Base-by-base conservation (phyloP, 441 rosid species). In the Melastoma candidum region DNA sequence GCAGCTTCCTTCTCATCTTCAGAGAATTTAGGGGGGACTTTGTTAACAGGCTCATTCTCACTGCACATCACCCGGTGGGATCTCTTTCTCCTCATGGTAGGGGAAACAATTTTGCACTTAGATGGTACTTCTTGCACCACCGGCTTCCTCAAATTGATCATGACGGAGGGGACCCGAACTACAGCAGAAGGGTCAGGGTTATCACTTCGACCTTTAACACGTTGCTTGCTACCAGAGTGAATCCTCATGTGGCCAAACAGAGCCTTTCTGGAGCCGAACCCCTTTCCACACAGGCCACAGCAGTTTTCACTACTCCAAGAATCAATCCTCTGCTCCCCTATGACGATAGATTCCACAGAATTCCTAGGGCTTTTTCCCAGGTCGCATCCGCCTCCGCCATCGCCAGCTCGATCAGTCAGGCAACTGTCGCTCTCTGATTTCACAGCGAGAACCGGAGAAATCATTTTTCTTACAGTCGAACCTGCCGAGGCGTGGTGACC, bases 361-460 rank as follows among this genome's bases (percentile, higher is more conserved):
- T 83, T 85, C 74, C 78, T 87, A 45, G 93, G 93, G 48, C 81
- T 78, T 56, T 77, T 77, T 71, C 93, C 75, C 27, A 85, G 73
- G 39, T 57, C 73, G 60, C 83, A 81, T 61, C 71, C 52, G 29
- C 29, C 8, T 24, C 47, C 26, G 45, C 13, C 55, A 6, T 44
- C 25, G 36, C 5, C 29, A 10, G 44, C 12, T 25, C 26, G 26
- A 52, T 22, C 45, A 7, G 22, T 27, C 11, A 27, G 41, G 11
- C 43, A 17, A 50, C 36, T 17, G 22, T 39, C 55, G 41, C 14
- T 9, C 7, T 17, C 44, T n/a, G 55, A 11, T 52, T 44, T 52
- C 45, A 7, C 45, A 5, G 25, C 41, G 1, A n/a, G 4, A 36
- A 9, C 65, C 32, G 46, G 61, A 55, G 62, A 24, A 22, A 5